Base-by-base conservation (phyloP, 1,284 basidiomycete species). In the Cryptococcus amylolentus region DNA sequence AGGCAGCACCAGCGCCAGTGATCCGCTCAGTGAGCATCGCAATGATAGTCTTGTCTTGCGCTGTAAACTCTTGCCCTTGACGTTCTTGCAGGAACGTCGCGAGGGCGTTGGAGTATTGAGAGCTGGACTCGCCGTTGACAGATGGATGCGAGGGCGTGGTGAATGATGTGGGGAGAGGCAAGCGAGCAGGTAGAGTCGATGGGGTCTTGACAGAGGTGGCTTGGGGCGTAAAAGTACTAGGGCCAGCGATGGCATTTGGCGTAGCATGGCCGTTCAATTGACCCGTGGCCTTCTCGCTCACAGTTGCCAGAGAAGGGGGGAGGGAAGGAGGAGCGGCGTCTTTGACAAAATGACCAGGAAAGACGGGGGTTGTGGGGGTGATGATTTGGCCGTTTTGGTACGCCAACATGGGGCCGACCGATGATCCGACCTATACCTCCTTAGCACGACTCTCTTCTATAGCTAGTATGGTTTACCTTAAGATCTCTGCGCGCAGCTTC, bases 81-180 rank as follows among this genome's bases (percentile, higher is more conserved):
- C 70, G 70, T 38, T 67, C 68, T 14, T 69, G 62, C 7, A 73
- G 55, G 52, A 71, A 75, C 1, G 64, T 62, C 3, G 63, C 56
- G 5, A 75, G 52, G 2, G 71, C 71, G 5, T 56, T 52, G 1
- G 67, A 65, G n/a, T 41, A 55, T 14, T 60, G 53, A 18, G 58
- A 55, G 26, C 58, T 48, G 46, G 45, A 47, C 4, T 20, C 46
- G 13, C 9, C 31, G 8, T 5, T n/a, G 16, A 18, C 38, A 28
- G 35, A 10, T 20, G 49, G 20, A 16, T 35, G 49, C 6, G 49
- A n/a, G 31, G 49, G 49, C 2, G 49, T 37, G 18, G 38, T 39
- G 49, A 39, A 38, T 13, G 38, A 38, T 47, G 45, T 10, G 12
- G 45, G 23, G 43, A 38, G 14, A n/a, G 10, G 42, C 8, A 40